Conservation (phyloP, 768 basidiomycete species). For the Candolleomyces aberdarensis region DNA sequence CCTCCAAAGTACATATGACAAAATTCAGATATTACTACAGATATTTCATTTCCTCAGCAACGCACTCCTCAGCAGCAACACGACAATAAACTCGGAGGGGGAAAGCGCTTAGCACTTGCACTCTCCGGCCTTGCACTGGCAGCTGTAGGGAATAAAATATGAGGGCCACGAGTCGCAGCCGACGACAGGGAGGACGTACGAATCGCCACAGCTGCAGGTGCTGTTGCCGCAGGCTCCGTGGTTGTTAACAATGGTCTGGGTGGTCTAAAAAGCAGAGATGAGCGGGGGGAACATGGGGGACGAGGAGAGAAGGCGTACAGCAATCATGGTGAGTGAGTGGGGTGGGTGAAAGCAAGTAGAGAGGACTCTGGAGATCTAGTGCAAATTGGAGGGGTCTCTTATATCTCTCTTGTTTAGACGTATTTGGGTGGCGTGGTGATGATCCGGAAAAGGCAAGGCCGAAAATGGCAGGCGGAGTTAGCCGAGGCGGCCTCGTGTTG, state of each 20-base stretch:
- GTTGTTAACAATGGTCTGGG: slow-evolving; percentile 31
- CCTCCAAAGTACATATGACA: no score
- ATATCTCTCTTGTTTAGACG: slow-evolving; percentile 13
- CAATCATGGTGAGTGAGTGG: slow-evolving; percentile 4
- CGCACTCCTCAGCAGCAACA: neutral
- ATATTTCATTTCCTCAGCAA: neutral
- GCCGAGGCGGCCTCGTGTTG: slow-evolving; percentile 44
- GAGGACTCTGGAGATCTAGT: slow-evolving; percentile 5
- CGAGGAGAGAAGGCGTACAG: slow-evolving; percentile 2
- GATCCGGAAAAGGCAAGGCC: neutral
- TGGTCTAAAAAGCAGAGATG: slow-evolving; percentile 9
- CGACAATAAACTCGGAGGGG: neutral
- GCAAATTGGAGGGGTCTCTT: slow-evolving; percentile 1
- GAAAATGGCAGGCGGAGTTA: slow-evolving; percentile 9
- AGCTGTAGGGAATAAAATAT: slow-evolving; percentile 31
- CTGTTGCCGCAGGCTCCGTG: slow-evolving; percentile 40
- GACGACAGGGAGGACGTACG: slow-evolving; percentile 21
- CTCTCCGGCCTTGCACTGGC: slow-evolving; percentile 55
- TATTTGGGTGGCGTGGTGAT: slow-evolving; percentile 10
- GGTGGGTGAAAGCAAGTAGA: slow-evolving; percentile 7
- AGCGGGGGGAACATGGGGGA: neutral
- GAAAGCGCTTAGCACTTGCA: slow-evolving; percentile 58
- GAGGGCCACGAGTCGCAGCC: slow-evolving; percentile 1
- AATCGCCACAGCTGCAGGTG: slow-evolving; percentile 50
- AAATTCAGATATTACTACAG: neutral